Evolutionary conservation across 2,329 filamentous ascomycete genomes (phyloP).

Genomic region (Epichloe sibirici): DNA sequence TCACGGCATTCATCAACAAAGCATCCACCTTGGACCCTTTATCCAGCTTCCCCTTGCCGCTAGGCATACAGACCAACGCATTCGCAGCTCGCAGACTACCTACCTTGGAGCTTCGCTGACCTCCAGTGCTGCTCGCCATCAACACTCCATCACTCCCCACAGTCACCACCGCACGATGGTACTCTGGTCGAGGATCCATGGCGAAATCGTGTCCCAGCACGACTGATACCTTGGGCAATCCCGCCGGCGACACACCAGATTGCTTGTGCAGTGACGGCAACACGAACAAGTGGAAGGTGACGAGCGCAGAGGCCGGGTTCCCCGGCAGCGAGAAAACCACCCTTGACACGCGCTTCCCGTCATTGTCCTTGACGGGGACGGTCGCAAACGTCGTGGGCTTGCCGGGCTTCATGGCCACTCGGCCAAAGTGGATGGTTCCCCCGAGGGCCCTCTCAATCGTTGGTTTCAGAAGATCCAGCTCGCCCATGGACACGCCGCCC

Average conservation of each 20-base stretch:
- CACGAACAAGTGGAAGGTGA: conserved; percentile 90
- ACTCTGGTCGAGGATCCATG: conserved; percentile 74
- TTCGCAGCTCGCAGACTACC: conserved; percentile 85
- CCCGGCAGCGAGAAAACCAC: conserved; percentile 84
- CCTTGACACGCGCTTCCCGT: conserved; percentile 47
- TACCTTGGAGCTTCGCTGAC: conserved; percentile 80
- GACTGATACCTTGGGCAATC: conserved; percentile 62
- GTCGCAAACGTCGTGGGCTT: conserved; percentile 97
- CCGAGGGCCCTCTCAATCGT: conserved; percentile 84
- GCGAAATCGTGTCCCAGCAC: conserved; percentile 58
- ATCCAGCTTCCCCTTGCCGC: conserved; percentile 47
- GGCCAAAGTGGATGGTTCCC: conserved; percentile 90
- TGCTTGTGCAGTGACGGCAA: conserved; percentile 73
- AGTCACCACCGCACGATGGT: conserved; percentile 70
- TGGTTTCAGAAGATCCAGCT: conserved; percentile 90
- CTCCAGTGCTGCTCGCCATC: conserved; percentile 70
- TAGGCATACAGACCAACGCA: conserved; percentile 65
- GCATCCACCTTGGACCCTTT: conserved; percentile 66
- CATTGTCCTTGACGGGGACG: conserved; percentile 52
- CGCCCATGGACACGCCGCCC: conserved; percentile 94
- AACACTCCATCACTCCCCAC: conserved; percentile 55
- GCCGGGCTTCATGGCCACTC: conserved; percentile 94
- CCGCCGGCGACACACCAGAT: conserved; percentile 53
- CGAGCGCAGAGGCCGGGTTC: conserved; percentile 85
- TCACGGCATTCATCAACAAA: conserved; percentile 56